A percentile compares a stretch with the other conserved stretches of the same genome.
Evolutionary conservation across 2,329 filamentous ascomycete genomes (phyloP).

Genomic region (Colletotrichum sp.): DNA sequence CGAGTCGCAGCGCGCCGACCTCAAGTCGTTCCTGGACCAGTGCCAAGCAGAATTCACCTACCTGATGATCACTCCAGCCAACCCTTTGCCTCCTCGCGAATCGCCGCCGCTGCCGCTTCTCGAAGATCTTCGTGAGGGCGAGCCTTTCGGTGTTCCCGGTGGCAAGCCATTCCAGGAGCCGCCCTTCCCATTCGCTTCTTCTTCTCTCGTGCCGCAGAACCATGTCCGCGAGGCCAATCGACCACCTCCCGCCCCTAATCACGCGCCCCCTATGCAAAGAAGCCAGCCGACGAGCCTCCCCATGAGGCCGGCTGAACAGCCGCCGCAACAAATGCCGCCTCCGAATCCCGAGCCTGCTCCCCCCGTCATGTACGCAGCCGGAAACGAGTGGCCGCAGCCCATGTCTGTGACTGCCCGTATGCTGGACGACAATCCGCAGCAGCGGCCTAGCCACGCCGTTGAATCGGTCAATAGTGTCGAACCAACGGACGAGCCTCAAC

Average conservation of each 20-base stretch:
- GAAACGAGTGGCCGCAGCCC: constrained; percentile 36
- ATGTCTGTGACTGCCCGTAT: constrained; percentile 28
- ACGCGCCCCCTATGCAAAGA: constrained; percentile 61
- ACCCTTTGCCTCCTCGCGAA: constrained; percentile 69
- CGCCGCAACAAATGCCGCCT: constrained; percentile 57
- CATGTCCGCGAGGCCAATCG: constrained; percentile 61
- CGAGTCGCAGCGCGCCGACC: constrained; percentile 55
- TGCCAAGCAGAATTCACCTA: constrained; percentile 72
- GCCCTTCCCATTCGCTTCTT: constrained; percentile 29
- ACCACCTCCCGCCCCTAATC: constrained; percentile 59
- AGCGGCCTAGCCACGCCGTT: constrained; percentile 40
- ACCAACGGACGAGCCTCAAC: constrained; percentile 45
- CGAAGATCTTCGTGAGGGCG: constrained; percentile 63
- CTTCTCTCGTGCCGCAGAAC: constrained; percentile 48
- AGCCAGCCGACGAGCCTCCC: constrained; percentile 37
- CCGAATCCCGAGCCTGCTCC: constrained; percentile 53
- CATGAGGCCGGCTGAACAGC: constrained; percentile 42
- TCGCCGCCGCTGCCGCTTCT: constrained; percentile 63
- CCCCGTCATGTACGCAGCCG: constrained; percentile 41
- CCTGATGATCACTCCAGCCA: constrained; percentile 70
- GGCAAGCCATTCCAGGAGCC: constrained; percentile 40
- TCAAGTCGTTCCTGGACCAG: constrained; percentile 68
- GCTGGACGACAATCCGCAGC: constrained; percentile 36
- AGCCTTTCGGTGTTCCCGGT: constrained; percentile 49
- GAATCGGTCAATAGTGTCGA: constrained; percentile 44